Percentiles rank a stretch among this genome's conserved stretches.
Conservation (phyloP, 106 monocot species). For the Posidonia australis region DNA sequence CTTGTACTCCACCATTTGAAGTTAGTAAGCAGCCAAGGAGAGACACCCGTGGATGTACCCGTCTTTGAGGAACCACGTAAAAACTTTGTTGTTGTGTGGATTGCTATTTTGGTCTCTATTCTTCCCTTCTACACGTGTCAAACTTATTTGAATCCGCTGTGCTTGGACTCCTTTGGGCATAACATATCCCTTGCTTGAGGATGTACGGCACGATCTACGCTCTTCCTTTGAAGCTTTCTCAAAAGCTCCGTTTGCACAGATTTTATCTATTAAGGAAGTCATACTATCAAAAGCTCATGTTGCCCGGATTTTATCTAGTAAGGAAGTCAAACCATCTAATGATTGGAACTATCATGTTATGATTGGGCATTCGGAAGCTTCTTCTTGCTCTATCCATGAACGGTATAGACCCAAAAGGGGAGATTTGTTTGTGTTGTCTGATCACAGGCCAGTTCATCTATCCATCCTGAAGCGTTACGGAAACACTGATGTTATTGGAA, state of each 20-base stretch:
- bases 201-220: slow-evolving; percentile 26
- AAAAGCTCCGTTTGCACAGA: slow-evolving; percentile 15
- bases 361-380: not conserved
- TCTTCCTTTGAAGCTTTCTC: slow-evolving; percentile 16
- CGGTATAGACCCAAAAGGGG: slow-evolving; percentile 15
- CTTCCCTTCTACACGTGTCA: too few relatives aligned
- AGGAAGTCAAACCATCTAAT: too few relatives aligned
- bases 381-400: not conserved
- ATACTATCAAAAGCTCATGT: not conserved
- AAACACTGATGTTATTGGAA: slow-evolving; percentile 11
- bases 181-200: slow-evolving; percentile 35
- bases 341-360: not conserved
- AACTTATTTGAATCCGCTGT: too few relatives aligned
- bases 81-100: too few relatives aligned
- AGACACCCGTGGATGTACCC: too few relatives aligned
- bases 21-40: too few relatives aligned
- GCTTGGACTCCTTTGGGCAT: too few relatives aligned
- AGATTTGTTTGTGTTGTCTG: slow-evolving; percentile 22
- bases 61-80: too few relatives aligned
- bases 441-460: slow-evolving; percentile 7
- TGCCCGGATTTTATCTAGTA: not conserved
- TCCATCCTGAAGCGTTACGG: slow-evolving; percentile 13
- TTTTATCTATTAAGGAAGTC: not conserved
- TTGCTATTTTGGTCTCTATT: too few relatives aligned
- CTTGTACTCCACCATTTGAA: too few relatives aligned